A percentile compares a stretch with the other conserved stretches of the same genome.
Evolutionary conservation across 164 flowering plant genomes (phyloP).

Genomic region (Tinospora cordifolia): DNA sequence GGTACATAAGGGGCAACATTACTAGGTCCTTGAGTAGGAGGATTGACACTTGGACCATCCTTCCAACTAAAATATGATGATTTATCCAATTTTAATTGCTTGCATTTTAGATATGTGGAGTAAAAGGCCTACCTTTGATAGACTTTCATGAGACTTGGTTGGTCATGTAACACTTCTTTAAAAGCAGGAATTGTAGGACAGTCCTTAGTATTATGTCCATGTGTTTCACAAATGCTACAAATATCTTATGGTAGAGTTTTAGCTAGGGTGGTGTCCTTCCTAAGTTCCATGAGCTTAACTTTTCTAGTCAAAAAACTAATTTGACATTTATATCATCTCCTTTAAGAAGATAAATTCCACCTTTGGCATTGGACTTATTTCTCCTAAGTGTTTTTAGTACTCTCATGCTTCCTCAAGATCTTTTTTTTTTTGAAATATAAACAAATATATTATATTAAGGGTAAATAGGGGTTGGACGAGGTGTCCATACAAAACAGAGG

Average conservation of each 20-base stretch:
- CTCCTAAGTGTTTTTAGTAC: not conserved
- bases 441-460: too few species aligned
- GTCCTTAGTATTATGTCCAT: not conserved
- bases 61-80: not conserved
- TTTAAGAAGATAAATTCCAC: not conserved
- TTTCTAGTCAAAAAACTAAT: not conserved
- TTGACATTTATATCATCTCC: not conserved
- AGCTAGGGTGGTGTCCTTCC: too few species aligned
- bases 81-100: not conserved
- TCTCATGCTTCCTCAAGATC: not conserved
- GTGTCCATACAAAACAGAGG: too few species aligned
- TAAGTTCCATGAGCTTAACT: too few species aligned
- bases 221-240: not conserved
- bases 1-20: not conserved
- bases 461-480: too few species aligned
- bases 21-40: not conserved
- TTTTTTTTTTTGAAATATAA: too few species aligned
- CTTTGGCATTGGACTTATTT: not conserved
- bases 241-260: not conserved
- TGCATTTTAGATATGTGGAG: not conserved
- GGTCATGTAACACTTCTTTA: not conserved
- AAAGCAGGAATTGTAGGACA: not conserved
- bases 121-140: slow-evolving; percentile 1
- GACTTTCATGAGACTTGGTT: not conserved
- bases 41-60: not conserved